A percentile compares a stretch with the other conserved stretches of the same genome.
Evolutionary conservation across 2,329 filamentous ascomycete genomes (phyloP).

Genomic region (Xylariaceae sp.): DNA sequence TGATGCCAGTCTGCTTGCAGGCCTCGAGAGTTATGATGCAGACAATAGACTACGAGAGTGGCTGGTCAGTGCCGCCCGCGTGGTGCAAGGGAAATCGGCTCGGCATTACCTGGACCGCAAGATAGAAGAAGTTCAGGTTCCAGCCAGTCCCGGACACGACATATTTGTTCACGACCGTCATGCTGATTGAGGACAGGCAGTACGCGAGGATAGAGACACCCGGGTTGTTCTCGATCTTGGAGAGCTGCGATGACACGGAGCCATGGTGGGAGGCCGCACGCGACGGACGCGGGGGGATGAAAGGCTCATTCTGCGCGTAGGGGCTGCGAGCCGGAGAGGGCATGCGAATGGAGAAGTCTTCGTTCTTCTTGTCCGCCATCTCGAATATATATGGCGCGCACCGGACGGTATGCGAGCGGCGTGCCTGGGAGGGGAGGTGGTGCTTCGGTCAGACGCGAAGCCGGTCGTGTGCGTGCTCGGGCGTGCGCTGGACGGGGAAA

Average conservation of each 20-base stretch:
- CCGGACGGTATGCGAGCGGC: conserved; percentile 1
- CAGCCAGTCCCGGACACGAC: conserved; percentile 84
- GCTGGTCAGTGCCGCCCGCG: too few species aligned
- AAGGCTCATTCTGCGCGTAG: conserved; percentile 47
- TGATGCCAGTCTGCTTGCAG: conserved; percentile 74
- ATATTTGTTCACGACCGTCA: conserved; percentile 99
- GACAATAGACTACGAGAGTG: conserved; percentile 62
- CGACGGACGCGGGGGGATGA: conserved; percentile 30
- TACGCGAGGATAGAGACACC: conserved; percentile 78
- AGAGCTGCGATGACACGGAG: conserved; percentile 27
- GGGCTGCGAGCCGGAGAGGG: conserved; percentile 40
- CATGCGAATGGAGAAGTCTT: conserved; percentile 68
- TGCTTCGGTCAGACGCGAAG: too few species aligned
- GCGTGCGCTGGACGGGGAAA: too few species aligned
- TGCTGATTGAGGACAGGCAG: conserved; percentile 92
- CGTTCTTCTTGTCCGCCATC: conserved; percentile 91
- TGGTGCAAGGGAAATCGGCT: too few species aligned
- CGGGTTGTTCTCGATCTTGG: conserved; percentile 65
- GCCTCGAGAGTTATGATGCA: conserved; percentile 78
- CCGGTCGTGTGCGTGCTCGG: too few species aligned
- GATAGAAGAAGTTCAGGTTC: conserved; percentile 94
- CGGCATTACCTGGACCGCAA: conserved; percentile 74
- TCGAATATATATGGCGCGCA: too few species aligned
- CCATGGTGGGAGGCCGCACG: conserved; percentile 30
- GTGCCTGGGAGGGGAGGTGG: too few species aligned